Evolutionary conservation across 257 asterid genomes (phyloP).

Genomic region (Echites panduratus): DNA sequence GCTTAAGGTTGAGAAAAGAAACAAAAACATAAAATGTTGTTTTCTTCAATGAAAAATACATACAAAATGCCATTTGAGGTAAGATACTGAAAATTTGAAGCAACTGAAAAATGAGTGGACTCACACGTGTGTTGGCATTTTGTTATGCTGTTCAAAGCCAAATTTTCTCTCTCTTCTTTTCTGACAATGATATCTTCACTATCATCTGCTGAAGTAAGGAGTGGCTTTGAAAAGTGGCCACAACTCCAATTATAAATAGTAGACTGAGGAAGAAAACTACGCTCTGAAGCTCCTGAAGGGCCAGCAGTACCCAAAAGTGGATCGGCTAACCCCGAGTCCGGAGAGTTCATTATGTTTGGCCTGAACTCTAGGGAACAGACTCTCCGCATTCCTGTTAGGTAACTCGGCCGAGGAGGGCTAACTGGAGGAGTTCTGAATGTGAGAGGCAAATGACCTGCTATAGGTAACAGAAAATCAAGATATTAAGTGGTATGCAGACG

Average conservation of each 20-base stretch:
- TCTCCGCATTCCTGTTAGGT: constrained; percentile 86
- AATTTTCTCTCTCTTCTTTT: constrained; percentile 80
- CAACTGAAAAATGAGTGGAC: constrained; percentile 18
- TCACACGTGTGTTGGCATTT: constrained; percentile 89
- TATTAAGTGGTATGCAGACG: neutral
- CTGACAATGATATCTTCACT: constrained; percentile 72
- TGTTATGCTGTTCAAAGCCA: constrained; percentile 71
- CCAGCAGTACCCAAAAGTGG: constrained; percentile 84
- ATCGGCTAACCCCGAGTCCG: constrained; percentile 94
- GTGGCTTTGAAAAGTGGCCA: constrained; percentile 96
- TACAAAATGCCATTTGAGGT: neutral
- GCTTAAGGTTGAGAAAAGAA: neutral
- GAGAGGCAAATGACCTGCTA: constrained; percentile 74
- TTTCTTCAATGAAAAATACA: neutral
- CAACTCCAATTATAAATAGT: constrained; percentile 94
- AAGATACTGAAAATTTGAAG: neutral
- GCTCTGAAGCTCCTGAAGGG: constrained; percentile 66
- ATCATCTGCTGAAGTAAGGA: constrained; percentile 82
- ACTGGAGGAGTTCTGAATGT: constrained; percentile 99
- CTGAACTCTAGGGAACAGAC: constrained; percentile 94
- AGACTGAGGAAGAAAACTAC: constrained; percentile 93
- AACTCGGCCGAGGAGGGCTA: constrained; percentile 96
- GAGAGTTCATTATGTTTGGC: constrained; percentile 79
- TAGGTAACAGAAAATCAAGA: constrained; percentile 2
- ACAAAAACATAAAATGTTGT: neutral